Evolutionary conservation across 2,329 filamentous ascomycete genomes (phyloP).

Genomic region (Sporothrix sp.): DNA sequence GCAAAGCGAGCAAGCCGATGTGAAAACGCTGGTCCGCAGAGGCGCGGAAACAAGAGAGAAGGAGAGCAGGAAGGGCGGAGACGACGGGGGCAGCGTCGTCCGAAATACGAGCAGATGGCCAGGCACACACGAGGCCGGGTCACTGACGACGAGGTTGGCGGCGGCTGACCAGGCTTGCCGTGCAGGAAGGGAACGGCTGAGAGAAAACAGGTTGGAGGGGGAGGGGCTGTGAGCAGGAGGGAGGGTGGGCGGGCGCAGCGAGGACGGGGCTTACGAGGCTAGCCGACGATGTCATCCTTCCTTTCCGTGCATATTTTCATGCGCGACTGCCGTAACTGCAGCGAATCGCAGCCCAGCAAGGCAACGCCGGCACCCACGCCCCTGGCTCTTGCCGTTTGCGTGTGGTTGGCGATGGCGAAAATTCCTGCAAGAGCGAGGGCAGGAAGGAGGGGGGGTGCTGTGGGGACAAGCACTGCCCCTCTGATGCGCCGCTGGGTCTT

Average conservation of each 20-base stretch:
- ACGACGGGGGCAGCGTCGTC: no score
- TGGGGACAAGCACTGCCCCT: slow-evolving; percentile 8
- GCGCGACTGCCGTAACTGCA: background rate
- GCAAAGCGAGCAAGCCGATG: background rate
- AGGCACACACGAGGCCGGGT: background rate
- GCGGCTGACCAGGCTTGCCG: slow-evolving; percentile 2
- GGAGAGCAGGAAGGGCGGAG: background rate
- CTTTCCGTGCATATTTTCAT: background rate
- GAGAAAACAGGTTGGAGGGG: background rate
- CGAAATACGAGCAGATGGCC: background rate
- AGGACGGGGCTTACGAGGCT: background rate
- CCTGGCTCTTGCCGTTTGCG: background rate
- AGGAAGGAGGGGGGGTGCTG: background rate
- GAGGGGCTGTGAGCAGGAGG: slow-evolving; percentile 1
- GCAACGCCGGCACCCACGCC: background rate
- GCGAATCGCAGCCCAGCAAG: background rate
- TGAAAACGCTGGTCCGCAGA: background rate
- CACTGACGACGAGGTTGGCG: slow-evolving; percentile 1
- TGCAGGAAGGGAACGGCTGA: background rate
- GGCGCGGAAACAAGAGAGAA: no score
- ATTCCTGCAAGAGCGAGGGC: background rate
- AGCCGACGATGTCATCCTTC: slow-evolving; percentile 9
- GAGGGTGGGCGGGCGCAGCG: background rate
- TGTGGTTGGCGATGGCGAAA: slow-evolving; percentile 4
- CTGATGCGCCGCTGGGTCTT: slow-evolving; percentile 6